These are phyloP conservation scores for Jaltomata sinuosa DNA, from an alignment of 257 asterid genomes.

Conservation along the genomic window DNA sequence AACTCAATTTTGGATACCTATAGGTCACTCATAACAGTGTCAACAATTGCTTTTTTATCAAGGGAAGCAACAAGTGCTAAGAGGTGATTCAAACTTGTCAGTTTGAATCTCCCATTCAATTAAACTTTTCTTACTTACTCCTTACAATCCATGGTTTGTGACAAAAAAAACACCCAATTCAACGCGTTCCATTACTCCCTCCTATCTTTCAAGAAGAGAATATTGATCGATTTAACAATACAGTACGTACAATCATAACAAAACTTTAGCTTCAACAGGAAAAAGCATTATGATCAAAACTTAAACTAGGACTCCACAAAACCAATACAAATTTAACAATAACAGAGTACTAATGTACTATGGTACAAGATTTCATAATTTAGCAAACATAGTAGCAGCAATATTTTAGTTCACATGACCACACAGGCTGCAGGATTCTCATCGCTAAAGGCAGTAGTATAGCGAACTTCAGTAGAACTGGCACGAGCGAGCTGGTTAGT, in stretches of 20 bases:
- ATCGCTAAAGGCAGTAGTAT: constrained; percentile 93
- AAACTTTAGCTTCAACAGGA: neutral
- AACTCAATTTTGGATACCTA: neutral
- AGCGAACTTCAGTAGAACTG: constrained; percentile 86
- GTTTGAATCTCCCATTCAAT: neutral
- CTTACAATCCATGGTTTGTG: neutral
- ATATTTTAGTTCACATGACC: constrained; percentile 49
- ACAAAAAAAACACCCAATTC: neutral
- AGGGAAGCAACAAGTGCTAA: neutral
- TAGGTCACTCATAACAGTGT: neutral
- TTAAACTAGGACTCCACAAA: neutral
- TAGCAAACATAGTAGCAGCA: neutral
- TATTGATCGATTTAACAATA: neutral
- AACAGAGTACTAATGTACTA: neutral
- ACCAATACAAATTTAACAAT: neutral
- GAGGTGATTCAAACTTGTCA: neutral
- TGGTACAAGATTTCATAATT: neutral
- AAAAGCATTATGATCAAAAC: neutral
- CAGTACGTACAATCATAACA: neutral
- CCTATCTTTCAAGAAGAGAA: neutral
- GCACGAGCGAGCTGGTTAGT: constrained; percentile 70
- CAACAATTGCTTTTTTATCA: neutral
- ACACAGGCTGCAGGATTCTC: constrained; percentile 79
- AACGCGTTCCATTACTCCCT: neutral
- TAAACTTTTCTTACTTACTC: neutral